Evolutionary conservation across 768 basidiomycete species (phyloP), one percentile per base, ranked within the genome.

Genomic region (Guyanaporus albipodus): DNA sequence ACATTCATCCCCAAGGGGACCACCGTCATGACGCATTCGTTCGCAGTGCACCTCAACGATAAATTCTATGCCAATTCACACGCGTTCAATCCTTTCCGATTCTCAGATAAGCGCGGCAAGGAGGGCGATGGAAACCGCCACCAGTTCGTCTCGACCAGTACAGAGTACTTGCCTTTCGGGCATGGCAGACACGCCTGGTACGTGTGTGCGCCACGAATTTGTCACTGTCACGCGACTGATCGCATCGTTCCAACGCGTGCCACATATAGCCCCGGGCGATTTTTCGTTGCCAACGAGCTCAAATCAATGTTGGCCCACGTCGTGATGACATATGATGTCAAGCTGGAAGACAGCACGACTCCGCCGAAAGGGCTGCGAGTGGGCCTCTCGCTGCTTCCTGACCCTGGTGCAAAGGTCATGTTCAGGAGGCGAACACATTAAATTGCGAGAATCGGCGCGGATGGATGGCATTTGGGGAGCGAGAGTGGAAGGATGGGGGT

Each of bases 251-350:
- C n/a, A n/a, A n/a, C n/a, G n/a, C n/a, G n/a, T n/a, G n/a, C n/a
- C n/a, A n/a, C n/a, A n/a, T n/a, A n/a, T n/a, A 48, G 47, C n/a
- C 56, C 57, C 4, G 57, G 56, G 8, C 67, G 77, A 10, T 76
- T 77, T 57, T 69, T 77, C 46, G 72, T 72, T 4, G 67, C 67
- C 8, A 62, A 55, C 22, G 64, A 70, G 46, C 52, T 80, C 59
- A 78, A 79, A 54, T 56, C 67, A 0, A 69, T 79, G 59, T 44
- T 79, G 24, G 75, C 75, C 2, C 63, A 75, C 43, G 40, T 78
- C 6, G 50, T 79, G 14, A 62, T 49, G 64, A 41, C 38, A 18
- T 59, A 59, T n/a, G 58, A 59, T 15, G 14, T 59, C 37, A 59
- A 50, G 19, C 7, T 56, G 26, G 50, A 38, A n/a, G 50, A 52